Evolutionary conservation across 257 asterid genomes (phyloP), one percentile per base, ranked within the genome.

Genomic region (Capsicum baccatum): DNA sequence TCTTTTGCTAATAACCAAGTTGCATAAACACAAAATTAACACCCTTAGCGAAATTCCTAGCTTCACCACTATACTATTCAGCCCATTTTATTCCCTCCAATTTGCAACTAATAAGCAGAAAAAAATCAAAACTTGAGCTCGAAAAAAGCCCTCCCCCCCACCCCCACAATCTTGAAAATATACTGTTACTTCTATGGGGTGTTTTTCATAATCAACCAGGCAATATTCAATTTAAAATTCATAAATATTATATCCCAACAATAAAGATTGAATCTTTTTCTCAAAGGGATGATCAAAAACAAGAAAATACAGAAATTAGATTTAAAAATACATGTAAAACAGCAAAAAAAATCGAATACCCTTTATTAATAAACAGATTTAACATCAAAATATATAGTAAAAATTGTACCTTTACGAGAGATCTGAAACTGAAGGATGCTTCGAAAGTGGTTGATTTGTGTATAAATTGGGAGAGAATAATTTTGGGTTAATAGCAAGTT

Each of bases 331-430:
- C 15, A 33, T 14, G 3, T 71, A 6, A 47, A 71, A 71, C 17
- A 17, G 16, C 4, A 71, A 54, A 55, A 55, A 54, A 78, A 6
- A 6, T 21, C 5, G 47, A 54, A 33, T 16, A 54, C 82, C 82
- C 64, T 78, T 33, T 78, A 78, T 33, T 14, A 54, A 12, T 78
- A 78, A 78, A 33, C 44, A 26, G 10, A 78, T 9, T 54, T 54
- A 13, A 54, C 48, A 78, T 78, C 21, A 26, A 33, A 78, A 54
- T 8, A 14, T 14, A 55, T 15, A 1, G 8, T 55, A 54, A 78
- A 76, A n/a, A 15, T 78, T 11, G 8, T 78, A 78, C 82, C 82
- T 54, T 78, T 54, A 33, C 8, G 63, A 56, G 60, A 78, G 66
- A 78, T 54, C 82, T 52, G 48, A 26, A 76, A 76, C 63, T 33